Evolutionary conservation across 2,329 filamentous ascomycete species (phyloP), one percentile per base, ranked within the genome.

Genomic region (Xylariales sp.): DNA sequence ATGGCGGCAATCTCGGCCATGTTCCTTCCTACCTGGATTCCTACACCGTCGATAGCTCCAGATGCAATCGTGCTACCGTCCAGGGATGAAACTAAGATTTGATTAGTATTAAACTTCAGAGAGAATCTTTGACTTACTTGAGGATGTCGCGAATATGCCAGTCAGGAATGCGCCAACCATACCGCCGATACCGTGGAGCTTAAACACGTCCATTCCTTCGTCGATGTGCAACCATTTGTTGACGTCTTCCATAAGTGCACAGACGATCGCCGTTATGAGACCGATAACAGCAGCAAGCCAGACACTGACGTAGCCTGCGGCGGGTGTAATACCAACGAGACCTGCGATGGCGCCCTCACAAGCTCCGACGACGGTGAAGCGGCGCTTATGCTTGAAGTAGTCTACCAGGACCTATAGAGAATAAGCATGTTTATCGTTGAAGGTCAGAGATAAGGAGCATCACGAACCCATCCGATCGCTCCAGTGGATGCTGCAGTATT

Each of bases 141-240:
- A 49, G 10, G 46, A 48, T 4, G 73, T 68, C 0, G 77, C 76
- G 39, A 80, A 80, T 21, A 80, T 62, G 3, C 77, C 76, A 0
- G 76, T 80, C 14, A 80, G 52, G 35, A 80, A 64, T 24, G 74
- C 70, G 12, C 76, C 77, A 1, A 80, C 66, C 46, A 73, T 68
- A 9, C 77, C 77, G n/a, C 76, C 76, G 2, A 80, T 60, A 14
- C 76, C 76, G 51, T 81, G 77, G 20, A 80, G 69, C 21, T 74
- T 74, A 45, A 79, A 80, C 37, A 80, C 76, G 44, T 80, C 76
- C 38, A 80, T 65, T 3, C 74, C 74, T 33, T 80, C 76, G 44
- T 80, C 77, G 9, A 80, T 66, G 9, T 16, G 42, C 14, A 45
- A 27, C 42, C 42, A 45, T 12, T 40, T 27, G 12, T 45, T 45